Evolutionary conservation across 257 asterid species (phyloP).

Genomic region (Echium plantagineum): DNA sequence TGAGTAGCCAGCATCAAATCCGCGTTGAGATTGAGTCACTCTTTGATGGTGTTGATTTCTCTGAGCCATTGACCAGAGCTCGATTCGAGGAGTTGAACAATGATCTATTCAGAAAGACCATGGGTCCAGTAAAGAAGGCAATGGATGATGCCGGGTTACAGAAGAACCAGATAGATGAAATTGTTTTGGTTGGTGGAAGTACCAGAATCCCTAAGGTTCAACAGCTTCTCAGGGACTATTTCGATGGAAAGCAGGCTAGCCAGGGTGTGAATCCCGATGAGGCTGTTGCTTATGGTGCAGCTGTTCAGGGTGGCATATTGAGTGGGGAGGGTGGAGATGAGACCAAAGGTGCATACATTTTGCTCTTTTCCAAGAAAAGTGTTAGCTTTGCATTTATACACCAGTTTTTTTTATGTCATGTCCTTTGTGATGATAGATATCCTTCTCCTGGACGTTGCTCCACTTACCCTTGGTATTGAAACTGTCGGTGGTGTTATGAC

Average conservation of each 20-base stretch:
- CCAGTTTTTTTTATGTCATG: neutral
- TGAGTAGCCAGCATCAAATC: slow-evolving; percentile 97
- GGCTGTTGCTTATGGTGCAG: slow-evolving; percentile 98
- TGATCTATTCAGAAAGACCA: slow-evolving; percentile 86
- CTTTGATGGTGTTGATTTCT: slow-evolving; percentile 85
- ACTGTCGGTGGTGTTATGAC: slow-evolving; percentile 1
- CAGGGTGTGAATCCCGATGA: slow-evolving; percentile 98
- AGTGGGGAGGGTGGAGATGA: slow-evolving; percentile 98
- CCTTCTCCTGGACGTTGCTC: neutral
- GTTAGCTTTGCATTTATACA: no score
- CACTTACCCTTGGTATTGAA: neutral
- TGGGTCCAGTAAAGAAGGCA: slow-evolving; percentile 99
- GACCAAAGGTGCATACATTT: slow-evolving; percentile 54
- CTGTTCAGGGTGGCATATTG: slow-evolving; percentile 89
- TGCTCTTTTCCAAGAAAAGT: neutral
- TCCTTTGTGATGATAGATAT: neutral
- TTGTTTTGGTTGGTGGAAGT: slow-evolving; percentile 97
- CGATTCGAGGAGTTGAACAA: slow-evolving; percentile 93
- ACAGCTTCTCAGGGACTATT: slow-evolving; percentile 79
- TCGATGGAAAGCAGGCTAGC: slow-evolving; percentile 88
- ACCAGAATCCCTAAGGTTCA: slow-evolving; percentile 92
- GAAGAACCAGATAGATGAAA: slow-evolving; percentile 80
- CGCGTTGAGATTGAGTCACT: slow-evolving; percentile 94
- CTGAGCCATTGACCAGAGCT: slow-evolving; percentile 93
- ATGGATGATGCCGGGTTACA: slow-evolving; percentile 89